Percentiles rank a stretch among this genome's conserved stretches.
Evolutionary conservation across 139 green algal genomes (phyloP).

Genomic region (Chloropicon primus): DNA sequence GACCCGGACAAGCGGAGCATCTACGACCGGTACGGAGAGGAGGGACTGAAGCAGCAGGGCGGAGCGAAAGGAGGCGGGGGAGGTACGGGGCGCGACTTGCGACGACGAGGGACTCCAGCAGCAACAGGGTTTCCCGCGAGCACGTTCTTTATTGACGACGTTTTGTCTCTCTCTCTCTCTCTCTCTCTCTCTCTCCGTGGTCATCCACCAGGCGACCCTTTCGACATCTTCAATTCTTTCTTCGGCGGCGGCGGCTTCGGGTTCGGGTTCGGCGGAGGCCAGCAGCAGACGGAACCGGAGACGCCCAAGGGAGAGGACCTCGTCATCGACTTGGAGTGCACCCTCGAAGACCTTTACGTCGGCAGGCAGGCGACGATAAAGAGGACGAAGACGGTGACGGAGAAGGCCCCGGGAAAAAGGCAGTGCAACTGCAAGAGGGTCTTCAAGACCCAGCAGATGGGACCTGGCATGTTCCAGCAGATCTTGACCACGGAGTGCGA

Average conservation of each 20-base stretch:
- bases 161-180: no score
- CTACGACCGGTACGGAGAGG: slow-evolving; percentile 94
- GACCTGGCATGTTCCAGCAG: slow-evolving; percentile 98
- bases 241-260: slow-evolving; percentile 49
- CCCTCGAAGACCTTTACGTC: slow-evolving; percentile 81
- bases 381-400: not conserved
- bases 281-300: slow-evolving; percentile 63
- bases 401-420: not conserved
- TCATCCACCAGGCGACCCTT: not conserved
- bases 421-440: slow-evolving; percentile 93
- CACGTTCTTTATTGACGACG: no score
- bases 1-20: slow-evolving; percentile 81
- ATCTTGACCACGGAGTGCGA: slow-evolving; percentile 77
- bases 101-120: no score
- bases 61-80: slow-evolving; percentile 27
- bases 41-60: slow-evolving; percentile 73
- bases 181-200: no score
- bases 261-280: slow-evolving; percentile 23
- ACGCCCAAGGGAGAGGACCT: slow-evolving; percentile 73
- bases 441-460: slow-evolving; percentile 86
- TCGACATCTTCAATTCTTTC: slow-evolving; percentile 22
- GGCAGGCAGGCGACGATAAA: slow-evolving; percentile 20
- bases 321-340: slow-evolving; percentile 64
- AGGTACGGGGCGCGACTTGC: slow-evolving; percentile 50
- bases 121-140: no score